Evolutionary conservation across 257 asterid species (phyloP).

Genomic region (Forsythia viridissima): DNA sequence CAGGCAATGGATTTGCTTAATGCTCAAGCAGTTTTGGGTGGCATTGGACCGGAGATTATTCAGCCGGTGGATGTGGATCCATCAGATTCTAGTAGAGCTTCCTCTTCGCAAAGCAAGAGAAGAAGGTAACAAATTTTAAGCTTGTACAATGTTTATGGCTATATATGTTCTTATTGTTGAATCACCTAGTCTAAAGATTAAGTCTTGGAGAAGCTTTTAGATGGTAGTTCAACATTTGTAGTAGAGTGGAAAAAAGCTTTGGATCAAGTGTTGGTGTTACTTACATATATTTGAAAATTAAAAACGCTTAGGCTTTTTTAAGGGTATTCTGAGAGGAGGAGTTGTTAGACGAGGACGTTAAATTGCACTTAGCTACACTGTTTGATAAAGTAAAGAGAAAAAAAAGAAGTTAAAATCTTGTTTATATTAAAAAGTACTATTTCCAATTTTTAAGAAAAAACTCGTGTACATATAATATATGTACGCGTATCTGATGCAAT

Average conservation of each 20-base stretch:
- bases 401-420: too few relatives aligned
- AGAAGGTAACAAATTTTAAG: constrained; percentile 52
- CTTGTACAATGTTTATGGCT: neutral
- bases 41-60: neutral
- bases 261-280: too few relatives aligned
- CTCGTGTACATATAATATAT: neutral
- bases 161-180: neutral
- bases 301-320: neutral
- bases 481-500: neutral
- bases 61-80: constrained; percentile 10
- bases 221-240: too few relatives aligned
- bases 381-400: too few relatives aligned
- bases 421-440: too few relatives aligned
- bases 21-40: constrained; percentile 8
- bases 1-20: constrained; percentile 38
- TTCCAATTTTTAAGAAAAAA: neutral
- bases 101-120: constrained; percentile 43
- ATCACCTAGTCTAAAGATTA: neutral
- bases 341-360: too few relatives aligned
- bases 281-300: too few relatives aligned
- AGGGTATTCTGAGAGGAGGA: too few relatives aligned
- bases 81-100: constrained; percentile 36
- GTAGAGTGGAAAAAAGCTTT: too few relatives aligned
- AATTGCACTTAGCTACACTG: too few relatives aligned
- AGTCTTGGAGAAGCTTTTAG: too few relatives aligned